These are phyloP conservation scores for Fusarium brevicatenulatum DNA, from an alignment of 2,329 filamentous ascomycete genomes.

Conservation along the genomic window DNA sequence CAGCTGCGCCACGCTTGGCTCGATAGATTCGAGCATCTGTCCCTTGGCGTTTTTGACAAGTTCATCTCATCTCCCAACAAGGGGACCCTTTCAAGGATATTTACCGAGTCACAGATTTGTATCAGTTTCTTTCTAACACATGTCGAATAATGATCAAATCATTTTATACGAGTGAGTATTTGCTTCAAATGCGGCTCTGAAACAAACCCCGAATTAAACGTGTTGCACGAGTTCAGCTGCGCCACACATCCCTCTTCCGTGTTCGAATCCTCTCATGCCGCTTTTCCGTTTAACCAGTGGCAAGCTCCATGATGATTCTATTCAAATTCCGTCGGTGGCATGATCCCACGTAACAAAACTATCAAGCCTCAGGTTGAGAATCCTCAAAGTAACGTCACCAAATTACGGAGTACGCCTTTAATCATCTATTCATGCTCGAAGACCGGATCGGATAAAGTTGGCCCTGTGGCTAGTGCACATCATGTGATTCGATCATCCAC, in stretches of 20 bases:
- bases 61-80: slow-evolving; percentile 15
- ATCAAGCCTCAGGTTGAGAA: neutral
- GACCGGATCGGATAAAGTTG: slow-evolving; percentile 16
- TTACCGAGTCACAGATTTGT: slow-evolving; percentile 17
- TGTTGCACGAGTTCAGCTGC: slow-evolving; percentile 23
- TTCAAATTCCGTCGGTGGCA: neutral
- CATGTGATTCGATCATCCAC: slow-evolving; percentile 44
- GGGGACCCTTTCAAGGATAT: slow-evolving; percentile 2
- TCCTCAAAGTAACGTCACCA: slow-evolving; percentile 3
- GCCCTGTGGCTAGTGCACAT: slow-evolving; percentile 36
- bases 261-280: slow-evolving; percentile 26
- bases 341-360: slow-evolving; percentile 10
- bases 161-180: neutral
- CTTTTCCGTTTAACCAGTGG: slow-evolving; percentile 29
- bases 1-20: slow-evolving; percentile 51
- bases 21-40: slow-evolving; percentile 13
- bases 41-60: slow-evolving; percentile 21
- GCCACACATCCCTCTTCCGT: slow-evolving; percentile 25
- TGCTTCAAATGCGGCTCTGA: neutral
- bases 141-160: neutral
- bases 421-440: neutral
- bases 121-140: neutral
- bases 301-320: neutral
- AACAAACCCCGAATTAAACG: neutral
- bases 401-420: neutral